Evolutionary conservation across 2,329 filamentous ascomycete species (phyloP), one percentile per base, ranked within the genome.

Genomic region (Cordyceps militaris): DNA sequence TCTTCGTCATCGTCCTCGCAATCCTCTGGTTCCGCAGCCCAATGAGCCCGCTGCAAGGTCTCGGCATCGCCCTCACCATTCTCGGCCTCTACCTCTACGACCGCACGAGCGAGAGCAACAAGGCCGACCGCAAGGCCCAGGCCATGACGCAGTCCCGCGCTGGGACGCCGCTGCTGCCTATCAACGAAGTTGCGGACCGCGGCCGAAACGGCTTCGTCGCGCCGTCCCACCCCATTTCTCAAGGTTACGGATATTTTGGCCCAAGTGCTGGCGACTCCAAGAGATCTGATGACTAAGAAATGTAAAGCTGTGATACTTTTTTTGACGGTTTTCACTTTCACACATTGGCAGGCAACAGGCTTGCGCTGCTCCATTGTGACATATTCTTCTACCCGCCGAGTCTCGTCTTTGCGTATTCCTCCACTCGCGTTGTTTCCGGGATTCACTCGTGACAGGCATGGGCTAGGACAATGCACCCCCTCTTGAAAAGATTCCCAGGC

Each of bases 21-120:
- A 93, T 99, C 61, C 76, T 97, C 64, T 99, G 94, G 94, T 99
- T 97, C 74, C 88, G 91, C 62, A 97, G 86, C 71, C 84, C 88
- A 1, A 96, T 94, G 32, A 97, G 90, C 5, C 80, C 79, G 16
- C 72, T 95, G 16, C 94, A 99, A 72, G 90, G 84, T 1, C 78
- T 88, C 43, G 94, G 94, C 16, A 97, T 99, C 66, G 82, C 75
- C 4, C 82, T 99, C 47, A 99, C 94, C 0, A 96, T 97, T 68
- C 66, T 96, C 30, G 94, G 94, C 0, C 79, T 99, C 14, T 99
- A 97, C 70, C 81, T 99, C 42, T 99, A 99, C 72, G 94, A 99
- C 72, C 86, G 94, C 60, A 96, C 91, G 19, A 92, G 85, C 66
- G 88, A 95, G 68, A 88, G 88, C 64, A 91, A 90, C 67, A 92